Base-by-base conservation (phyloP, 1,139 yeast genomes). In the Geotrichum cucujoidarum region DNA sequence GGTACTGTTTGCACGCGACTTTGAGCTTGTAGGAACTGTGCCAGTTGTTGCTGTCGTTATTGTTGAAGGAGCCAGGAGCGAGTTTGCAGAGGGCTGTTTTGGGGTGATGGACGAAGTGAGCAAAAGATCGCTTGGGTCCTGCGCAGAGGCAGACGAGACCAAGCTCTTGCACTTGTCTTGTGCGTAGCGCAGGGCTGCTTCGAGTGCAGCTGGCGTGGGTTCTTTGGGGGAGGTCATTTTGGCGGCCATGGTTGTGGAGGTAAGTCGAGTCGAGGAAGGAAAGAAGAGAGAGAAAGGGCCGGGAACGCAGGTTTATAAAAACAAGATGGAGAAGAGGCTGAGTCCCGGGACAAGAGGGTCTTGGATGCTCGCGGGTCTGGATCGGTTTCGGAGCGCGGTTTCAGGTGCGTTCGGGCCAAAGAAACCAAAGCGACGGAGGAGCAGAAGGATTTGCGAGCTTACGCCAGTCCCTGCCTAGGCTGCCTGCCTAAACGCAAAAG, bases 131-230 rank as follows among this genome's bases (percentile, higher is more conserved):
- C 30, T 27, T 27, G 13, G 30, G 30, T 27, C 30, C 13, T 27
- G 30, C 16, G 33, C 17, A 16, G 17, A 16, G 33, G 17, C 17
- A 14, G 33, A n/a, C 8, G 33, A 16, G 33, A 45, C 29, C 6
- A 45, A 40, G 39, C 32, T 32, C 14, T 38, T 36, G 22, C 48
- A 45, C 22, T 45, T 45, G 29, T 33, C 43, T 21, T 45, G 43
- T 24, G 48, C 48, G 24, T 45, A 45, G n/a, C 22, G 24, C 4
- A 41, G 40, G 14, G 48, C 48, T 3, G 48, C 48, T 25, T 45
- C 33, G 27, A 45, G 40, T 10, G 48, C 48, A 8, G 48, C 48
- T 8, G 30, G 11, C 3, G 40, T 25, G n/a, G 40, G 40, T 7
- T 37, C 40, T 3, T 13, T 24, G 4, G 40, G 20, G 17, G 32